Evolutionary conservation across 2,329 filamentous ascomycete genomes (phyloP), one percentile per base, ranked within the genome.

Genomic region (Coniochaeta sp.): DNA sequence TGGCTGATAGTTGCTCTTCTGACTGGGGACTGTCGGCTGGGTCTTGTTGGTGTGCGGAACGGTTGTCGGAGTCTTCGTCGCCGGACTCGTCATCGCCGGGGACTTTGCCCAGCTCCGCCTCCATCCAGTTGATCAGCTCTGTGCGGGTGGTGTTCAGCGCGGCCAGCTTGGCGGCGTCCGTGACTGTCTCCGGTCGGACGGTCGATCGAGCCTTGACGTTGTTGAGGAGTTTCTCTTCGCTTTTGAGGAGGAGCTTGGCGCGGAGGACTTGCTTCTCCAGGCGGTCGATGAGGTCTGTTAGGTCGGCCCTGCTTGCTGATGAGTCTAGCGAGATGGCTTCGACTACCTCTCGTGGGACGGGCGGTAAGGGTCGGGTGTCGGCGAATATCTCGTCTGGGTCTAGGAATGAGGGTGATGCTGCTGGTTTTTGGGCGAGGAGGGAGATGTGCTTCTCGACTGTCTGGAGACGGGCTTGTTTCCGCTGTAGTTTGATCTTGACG

Each of bases 71-170:
- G 18, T 48, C 45, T 30, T 48, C 45, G 5, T 16, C 14, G 5
- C 45, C 26, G 33, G 57, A 55, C 12, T 62, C 61, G 4, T 57
- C 56, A 5, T 63, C 61, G 4, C 59, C 55, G 9, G 73, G 71
- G 1, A 80, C 79, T 51, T 78, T 79, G 49, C 73, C 68, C 20
- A 86, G 66, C 61, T 86, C 83, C 5, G 67, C 69, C 63, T 86
- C 83, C 52, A 86, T 84, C 83, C 83, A 86, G 52, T 67, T 71
- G 53, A 86, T 85, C 49, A 86, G 71, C 55, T 81, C 78, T 49
- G 77, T 76, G 14, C 83, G 74, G 10, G 82, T 79, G 7, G 68
- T 68, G 38, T 73, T 74, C 9, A 86, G 66, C 13, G 83, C 83
- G 47, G 73, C 69, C 3, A 82, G 57, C 55, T 76, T 79, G 14